Conservation (phyloP, 257 asterid genomes). For the Nicotiana paniculata region DNA sequence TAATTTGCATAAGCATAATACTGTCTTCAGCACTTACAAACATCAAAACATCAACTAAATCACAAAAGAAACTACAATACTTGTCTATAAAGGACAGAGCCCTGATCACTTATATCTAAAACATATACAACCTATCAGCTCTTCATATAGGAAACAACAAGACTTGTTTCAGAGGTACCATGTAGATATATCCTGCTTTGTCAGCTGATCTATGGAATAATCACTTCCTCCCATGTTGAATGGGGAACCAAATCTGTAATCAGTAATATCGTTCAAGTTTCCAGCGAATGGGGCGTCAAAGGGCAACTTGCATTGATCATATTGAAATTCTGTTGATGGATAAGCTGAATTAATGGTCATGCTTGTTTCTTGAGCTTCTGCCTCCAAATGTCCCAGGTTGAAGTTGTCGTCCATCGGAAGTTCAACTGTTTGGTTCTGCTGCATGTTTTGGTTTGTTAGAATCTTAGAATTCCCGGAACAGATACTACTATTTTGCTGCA, state of each 20-base stretch:
- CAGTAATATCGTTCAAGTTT: conserved; percentile 4
- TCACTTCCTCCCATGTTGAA: conserved; percentile 12
- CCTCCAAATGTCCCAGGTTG: background rate
- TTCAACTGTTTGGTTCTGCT: background rate
- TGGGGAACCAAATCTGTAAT: conserved; percentile 10
- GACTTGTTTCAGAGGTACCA: conserved; percentile 16
- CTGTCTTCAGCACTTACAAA: conserved; percentile 1
- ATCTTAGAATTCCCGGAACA: conserved; percentile 9
- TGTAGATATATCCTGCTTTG: conserved; percentile 14
- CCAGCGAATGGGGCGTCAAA: conserved; percentile 3
- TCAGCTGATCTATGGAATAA: conserved; percentile 7
- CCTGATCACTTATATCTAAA: background rate
- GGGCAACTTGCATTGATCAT: conserved; percentile 6
- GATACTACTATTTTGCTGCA: conserved; percentile 24
- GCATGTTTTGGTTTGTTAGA: conserved; percentile 8
- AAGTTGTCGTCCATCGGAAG: background rate
- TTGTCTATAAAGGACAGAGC: background rate
- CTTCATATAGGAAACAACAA: background rate
- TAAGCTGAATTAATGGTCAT: conserved; percentile 3
- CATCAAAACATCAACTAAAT: background rate
- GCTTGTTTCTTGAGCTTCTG: conserved; percentile 4
- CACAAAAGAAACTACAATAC: background rate
- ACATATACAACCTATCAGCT: background rate
- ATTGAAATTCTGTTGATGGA: background rate
- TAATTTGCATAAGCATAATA: background rate